These are phyloP conservation scores for Chlamydomonas urium DNA, from an alignment of 139 green algal genomes.

Conservation along the genomic window DNA sequence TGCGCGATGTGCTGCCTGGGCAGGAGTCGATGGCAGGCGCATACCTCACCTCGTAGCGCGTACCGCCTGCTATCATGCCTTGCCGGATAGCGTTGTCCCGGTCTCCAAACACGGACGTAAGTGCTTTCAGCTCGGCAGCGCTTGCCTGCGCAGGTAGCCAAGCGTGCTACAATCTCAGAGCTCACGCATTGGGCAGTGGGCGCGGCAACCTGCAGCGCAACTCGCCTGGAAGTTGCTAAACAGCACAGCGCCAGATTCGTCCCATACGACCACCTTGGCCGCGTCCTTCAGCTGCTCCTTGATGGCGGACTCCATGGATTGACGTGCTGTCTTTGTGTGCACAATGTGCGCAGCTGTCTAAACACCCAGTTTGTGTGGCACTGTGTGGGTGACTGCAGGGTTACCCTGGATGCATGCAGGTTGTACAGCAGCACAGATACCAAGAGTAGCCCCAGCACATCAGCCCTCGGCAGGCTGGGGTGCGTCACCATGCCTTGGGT, in stretches of 20 bases:
- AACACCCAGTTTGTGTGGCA: too few species aligned
- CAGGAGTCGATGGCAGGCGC: not conserved
- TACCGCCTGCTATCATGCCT: constrained; percentile 1
- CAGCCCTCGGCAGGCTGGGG: too few species aligned
- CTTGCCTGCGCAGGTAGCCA: constrained; percentile 4
- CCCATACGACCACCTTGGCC: not conserved
- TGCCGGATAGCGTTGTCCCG: constrained; percentile 39
- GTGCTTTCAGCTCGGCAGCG: constrained; percentile 29
- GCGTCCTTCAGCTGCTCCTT: constrained; percentile 9
- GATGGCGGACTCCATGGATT: constrained; percentile 1
- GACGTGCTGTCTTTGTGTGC: too few species aligned
- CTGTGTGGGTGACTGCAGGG: too few species aligned
- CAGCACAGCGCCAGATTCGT: not conserved
- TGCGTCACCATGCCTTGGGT: too few species aligned
- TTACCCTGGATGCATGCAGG: too few species aligned
- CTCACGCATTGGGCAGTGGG: not conserved
- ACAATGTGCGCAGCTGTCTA: too few species aligned
- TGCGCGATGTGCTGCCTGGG: not conserved
- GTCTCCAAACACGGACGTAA: constrained; percentile 29
- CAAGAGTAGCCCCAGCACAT: too few species aligned
- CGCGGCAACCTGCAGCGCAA: not conserved
- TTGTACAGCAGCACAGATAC: too few species aligned
- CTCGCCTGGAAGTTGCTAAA: constrained; percentile 5
- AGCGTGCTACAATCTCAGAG: not conserved
- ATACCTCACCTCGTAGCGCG: constrained; percentile 9